Evolutionary conservation across 2,329 filamentous ascomycete species (phyloP).

Genomic region (Botrytis porri): DNA sequence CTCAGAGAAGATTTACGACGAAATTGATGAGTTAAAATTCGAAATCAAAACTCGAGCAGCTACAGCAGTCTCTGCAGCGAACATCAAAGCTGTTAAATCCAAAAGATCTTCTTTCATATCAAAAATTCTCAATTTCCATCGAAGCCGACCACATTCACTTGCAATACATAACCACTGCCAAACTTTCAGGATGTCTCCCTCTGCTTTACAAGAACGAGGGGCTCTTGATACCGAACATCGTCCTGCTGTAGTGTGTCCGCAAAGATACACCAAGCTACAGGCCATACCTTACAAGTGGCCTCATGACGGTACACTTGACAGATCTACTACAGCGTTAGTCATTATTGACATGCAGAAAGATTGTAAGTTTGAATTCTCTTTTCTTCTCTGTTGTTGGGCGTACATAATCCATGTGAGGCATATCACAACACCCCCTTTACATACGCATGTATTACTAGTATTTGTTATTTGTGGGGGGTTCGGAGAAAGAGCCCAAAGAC

Average conservation of each 20-base stretch:
- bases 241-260: background rate
- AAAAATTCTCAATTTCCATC: constrained; percentile 11
- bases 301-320: constrained; percentile 41
- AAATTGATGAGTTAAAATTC: constrained; percentile 17
- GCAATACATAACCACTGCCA: background rate
- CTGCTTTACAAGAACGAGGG: background rate
- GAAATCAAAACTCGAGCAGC: constrained; percentile 7
- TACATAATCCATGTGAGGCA: background rate
- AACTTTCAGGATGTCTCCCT: background rate
- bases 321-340: constrained; percentile 47
- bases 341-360: constrained; percentile 57
- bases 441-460: background rate
- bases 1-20: constrained; percentile 14
- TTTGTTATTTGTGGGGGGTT: background rate
- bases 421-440: background rate
- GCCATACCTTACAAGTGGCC: constrained; percentile 43
- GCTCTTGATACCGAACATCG: background rate
- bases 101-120: background rate
- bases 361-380: constrained; percentile 38
- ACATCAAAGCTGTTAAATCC: background rate
- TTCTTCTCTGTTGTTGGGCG: background rate
- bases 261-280: constrained; percentile 19
- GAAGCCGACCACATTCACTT: background rate
- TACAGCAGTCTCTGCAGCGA: background rate
- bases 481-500: background rate